Conservation (phyloP, 345 rosid genomes). For the Heritiera fomes region DNA sequence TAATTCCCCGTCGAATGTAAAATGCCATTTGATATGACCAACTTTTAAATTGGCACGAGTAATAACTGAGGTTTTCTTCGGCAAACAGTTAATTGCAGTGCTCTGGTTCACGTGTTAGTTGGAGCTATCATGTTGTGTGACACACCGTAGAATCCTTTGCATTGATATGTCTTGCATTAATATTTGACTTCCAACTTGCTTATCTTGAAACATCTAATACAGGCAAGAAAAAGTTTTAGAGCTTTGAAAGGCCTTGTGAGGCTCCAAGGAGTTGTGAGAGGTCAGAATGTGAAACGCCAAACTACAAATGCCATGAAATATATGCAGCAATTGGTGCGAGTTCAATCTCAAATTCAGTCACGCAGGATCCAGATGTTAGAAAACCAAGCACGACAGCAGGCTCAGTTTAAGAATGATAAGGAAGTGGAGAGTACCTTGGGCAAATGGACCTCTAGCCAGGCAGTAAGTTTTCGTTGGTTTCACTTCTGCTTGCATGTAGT, state of each 20-base stretch:
- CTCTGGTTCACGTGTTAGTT: not conserved
- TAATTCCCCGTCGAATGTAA: not conserved
- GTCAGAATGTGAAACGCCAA: conserved; percentile 88
- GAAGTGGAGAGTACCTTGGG: conserved; percentile 57
- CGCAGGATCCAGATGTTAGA: conserved; percentile 90
- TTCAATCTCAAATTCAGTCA: conserved; percentile 95
- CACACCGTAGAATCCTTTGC: not conserved
- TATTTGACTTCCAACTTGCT: conserved; percentile 6
- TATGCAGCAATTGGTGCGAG: conserved; percentile 90
- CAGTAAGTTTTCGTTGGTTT: conserved; percentile 39
- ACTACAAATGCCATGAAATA: conserved; percentile 84
- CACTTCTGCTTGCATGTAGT: not conserved
- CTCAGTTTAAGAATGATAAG: conserved; percentile 49
- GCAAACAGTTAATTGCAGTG: not conserved
- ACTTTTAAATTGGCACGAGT: not conserved
- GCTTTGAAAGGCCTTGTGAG: conserved; percentile 93
- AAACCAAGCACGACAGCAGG: conserved; percentile 65
- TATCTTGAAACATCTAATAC: conserved; percentile 22
- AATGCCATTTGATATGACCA: conserved; percentile 5
- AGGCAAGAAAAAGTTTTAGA: conserved; percentile 93
- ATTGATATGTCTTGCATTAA: conserved; percentile 10
- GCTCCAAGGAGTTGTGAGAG: conserved; percentile 95
- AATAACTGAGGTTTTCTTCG: not conserved
- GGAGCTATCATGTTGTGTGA: not conserved
- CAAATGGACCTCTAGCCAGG: conserved; percentile 52